Percentiles rank a stretch among this genome's conserved stretches.
Conservation (phyloP, 352 stramenopile species). For the Sclerospora graminicola region DNA sequence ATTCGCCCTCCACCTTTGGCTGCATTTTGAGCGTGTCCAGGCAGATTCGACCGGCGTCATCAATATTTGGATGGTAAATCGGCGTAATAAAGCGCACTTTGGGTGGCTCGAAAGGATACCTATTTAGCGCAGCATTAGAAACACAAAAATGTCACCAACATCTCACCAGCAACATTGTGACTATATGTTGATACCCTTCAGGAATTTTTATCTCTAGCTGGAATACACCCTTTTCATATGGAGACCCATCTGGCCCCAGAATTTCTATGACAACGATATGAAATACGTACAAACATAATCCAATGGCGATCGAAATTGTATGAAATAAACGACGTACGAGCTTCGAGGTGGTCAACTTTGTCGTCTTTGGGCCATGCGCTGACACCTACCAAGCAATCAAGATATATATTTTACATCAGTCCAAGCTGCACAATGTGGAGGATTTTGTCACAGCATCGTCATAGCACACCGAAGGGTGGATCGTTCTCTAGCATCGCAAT, state of each 20-base stretch:
- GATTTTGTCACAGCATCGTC: not conserved
- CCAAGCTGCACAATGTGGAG: not conserved
- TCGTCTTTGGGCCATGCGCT: conserved; percentile 71
- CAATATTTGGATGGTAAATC: conserved; percentile 83
- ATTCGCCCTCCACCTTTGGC: conserved; percentile 39
- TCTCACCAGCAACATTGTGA: not conserved
- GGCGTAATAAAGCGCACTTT: conserved; percentile 71
- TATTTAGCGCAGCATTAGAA: conserved; percentile 6
- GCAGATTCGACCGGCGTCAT: conserved; percentile 82
- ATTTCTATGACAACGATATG: conserved; percentile 45
- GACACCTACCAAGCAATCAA: conserved; percentile 28
- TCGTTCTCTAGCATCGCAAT: conserved; percentile 78
- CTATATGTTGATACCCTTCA: conserved; percentile 16
- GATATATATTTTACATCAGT: not conserved
- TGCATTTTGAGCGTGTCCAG: conserved; percentile 89
- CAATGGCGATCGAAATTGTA: not conserved
- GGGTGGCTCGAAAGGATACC: conserved; percentile 76
- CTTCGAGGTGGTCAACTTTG: conserved; percentile 63
- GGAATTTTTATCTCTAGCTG: conserved; percentile 64
- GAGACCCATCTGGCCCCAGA: conserved; percentile 64
- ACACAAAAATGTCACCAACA: not conserved
- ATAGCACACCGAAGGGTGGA: conserved; percentile 47
- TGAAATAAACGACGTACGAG: conserved; percentile 31
- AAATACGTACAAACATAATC: not conserved
- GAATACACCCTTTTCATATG: conserved; percentile 74